Evolutionary conservation across 805 yeast species (phyloP), one percentile per base, ranked within the genome.

Genomic region (Torulaspora franciscae): DNA sequence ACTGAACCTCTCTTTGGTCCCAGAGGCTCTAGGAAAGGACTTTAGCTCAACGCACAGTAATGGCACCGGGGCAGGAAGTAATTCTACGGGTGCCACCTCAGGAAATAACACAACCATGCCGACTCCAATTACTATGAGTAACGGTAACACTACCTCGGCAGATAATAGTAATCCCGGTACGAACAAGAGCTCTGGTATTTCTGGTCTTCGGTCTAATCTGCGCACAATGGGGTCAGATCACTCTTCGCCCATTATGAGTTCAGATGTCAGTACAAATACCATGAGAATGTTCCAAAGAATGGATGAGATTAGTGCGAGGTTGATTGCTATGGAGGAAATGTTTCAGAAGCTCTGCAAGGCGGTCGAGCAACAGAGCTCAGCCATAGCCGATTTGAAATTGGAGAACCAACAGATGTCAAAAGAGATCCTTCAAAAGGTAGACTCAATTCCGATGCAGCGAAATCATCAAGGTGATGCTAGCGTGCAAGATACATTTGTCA

Each of bases 251-350:
- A 42, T 49, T 4, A 43, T 46, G 24, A 40, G 43, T 7, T 40
- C 32, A 26, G 51, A 46, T 13, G 23, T 40, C 10, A 45, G 51
- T 19, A 47, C 52, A 13, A 51, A 43, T 43, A 48, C 46, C 26
- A 50, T 61, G 13, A 50, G 61, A 40, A 49, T 62, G 40, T 61
- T 55, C 37, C 67, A 63, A 48, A 54, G 66, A 34, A 53, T 63
- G 62, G 66, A 62, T 37, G 67, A 63, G 24, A 43, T 63, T 24
- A 54, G 62, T 22, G 61, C 59, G 3, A 50, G 67, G 33, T 42
- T 62, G 42, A 56, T 59, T 1, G 52, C 50, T 7, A 54, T 63
- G 66, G 68, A 64, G 32, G 61, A 61, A 42, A 54, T 57, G 48
- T 56, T 65, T 15, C 51, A 56, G 26, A 54, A 55, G 19, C 39